phyloP scores from a whole-genome alignment of 2,329 filamentous ascomycete species.

The Alternaria viburni region DNA sequence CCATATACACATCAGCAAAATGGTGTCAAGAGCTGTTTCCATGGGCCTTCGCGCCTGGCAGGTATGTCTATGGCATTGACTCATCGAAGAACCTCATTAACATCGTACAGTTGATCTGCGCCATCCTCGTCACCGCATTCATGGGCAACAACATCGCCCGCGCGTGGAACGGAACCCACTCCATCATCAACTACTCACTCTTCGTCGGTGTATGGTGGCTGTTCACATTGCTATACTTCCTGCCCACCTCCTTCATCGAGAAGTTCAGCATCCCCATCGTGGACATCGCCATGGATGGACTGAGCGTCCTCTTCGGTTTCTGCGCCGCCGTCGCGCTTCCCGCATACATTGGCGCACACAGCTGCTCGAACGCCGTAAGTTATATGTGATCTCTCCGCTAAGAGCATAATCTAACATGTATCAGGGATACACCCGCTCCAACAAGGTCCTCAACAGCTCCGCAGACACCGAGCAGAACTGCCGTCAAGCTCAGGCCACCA shows the following conservation, averaged over 20 bases:
- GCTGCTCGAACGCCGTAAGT: constrained; percentile 68
- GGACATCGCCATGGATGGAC: constrained; percentile 62
- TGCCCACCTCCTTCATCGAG: constrained; percentile 63
- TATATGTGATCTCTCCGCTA: background rate
- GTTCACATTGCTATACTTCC: constrained; percentile 68
- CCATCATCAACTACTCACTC: constrained; percentile 68
- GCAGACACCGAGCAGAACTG: constrained; percentile 68
- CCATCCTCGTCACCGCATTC: constrained; percentile 66
- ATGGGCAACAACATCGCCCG: constrained; percentile 68
- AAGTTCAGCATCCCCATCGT: constrained; percentile 60
- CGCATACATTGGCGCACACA: constrained; percentile 70
- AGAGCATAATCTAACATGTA: background rate
- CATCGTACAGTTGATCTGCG: constrained; percentile 61
- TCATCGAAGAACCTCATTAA: background rate
- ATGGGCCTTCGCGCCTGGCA: constrained; percentile 51
- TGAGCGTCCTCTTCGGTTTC: constrained; percentile 72
- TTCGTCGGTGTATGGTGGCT: constrained; percentile 72
- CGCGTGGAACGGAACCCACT: constrained; percentile 58
- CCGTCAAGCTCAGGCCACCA: constrained; percentile 75
- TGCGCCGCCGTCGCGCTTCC: constrained; percentile 73
- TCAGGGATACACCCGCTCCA: constrained; percentile 52
- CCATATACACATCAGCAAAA: constrained; percentile 27
- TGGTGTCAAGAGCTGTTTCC: constrained; percentile 51
- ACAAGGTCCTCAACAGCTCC: constrained; percentile 70
- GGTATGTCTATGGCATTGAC: constrained; percentile 35